phyloP scores from a whole-genome alignment of 441 rosid species.

The Syzygium syzygioides region DNA sequence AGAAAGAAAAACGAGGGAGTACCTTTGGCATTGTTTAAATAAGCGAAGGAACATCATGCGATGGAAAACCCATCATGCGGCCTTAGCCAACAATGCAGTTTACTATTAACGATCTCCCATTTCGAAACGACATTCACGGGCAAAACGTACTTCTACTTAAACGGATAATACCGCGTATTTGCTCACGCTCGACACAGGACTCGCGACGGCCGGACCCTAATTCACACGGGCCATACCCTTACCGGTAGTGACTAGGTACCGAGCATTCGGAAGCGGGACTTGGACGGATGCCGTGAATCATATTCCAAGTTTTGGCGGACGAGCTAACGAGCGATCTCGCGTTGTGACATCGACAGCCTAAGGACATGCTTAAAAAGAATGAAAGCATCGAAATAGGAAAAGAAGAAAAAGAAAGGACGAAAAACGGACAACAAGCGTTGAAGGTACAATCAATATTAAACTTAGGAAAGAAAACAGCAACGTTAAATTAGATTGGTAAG shows the following conservation, averaged over 20 bases:
- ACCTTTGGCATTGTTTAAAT: neutral
- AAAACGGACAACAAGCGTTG: neutral
- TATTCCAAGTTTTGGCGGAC: no score
- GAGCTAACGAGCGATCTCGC: neutral
- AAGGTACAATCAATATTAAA: neutral
- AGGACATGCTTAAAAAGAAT: neutral
- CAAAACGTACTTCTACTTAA: neutral
- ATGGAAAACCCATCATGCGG: neutral
- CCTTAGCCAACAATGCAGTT: neutral
- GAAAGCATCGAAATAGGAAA: neutral
- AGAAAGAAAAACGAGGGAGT: neutral
- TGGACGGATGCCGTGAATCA: neutral
- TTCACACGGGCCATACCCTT: no score
- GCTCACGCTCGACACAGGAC: neutral
- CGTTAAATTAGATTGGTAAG: neutral
- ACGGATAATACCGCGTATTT: neutral
- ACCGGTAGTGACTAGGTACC: no score
- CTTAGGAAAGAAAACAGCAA: neutral
- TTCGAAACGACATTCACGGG: neutral
- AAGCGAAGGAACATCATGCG: neutral
- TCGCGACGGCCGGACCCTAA: accelerated
- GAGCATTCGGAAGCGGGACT: neutral
- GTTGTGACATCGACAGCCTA: neutral
- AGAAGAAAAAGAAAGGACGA: neutral
- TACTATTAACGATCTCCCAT: neutral